phyloP scores from a whole-genome alignment of 1,284 basidiomycete species.

The Microbotryum lychnidis-dioicae region DNA sequence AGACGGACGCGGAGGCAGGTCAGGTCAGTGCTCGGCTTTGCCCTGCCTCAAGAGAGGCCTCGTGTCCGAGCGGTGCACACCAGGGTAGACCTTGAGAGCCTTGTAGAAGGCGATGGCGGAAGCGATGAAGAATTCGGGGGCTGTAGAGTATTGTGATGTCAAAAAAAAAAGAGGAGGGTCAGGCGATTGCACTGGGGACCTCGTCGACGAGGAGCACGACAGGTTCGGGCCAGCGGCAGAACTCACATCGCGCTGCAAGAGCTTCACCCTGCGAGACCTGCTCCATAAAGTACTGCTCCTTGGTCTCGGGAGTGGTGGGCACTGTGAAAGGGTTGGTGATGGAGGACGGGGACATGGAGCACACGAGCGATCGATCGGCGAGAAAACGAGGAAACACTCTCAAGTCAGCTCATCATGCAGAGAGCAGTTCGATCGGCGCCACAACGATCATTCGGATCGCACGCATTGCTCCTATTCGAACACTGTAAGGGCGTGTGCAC shows the following conservation, averaged over 20 bases:
- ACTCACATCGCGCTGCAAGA: constrained; percentile 64
- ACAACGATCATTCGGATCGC: not conserved
- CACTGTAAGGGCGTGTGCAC: constrained; percentile 1
- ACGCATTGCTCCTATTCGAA: constrained; percentile 8
- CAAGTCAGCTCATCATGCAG: not conserved
- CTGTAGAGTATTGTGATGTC: constrained; percentile 42
- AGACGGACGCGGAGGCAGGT: not conserved
- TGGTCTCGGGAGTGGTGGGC: constrained; percentile 36
- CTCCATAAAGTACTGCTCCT: constrained; percentile 82
- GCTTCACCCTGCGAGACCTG: constrained; percentile 83
- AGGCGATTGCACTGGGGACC: not conserved
- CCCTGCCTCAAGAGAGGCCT: not conserved
- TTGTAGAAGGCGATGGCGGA: constrained; percentile 88
- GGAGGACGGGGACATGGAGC: not conserved
- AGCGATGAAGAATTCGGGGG: constrained; percentile 63
- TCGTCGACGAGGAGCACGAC: not conserved
- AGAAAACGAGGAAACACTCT: not conserved
- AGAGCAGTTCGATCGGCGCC: not conserved
- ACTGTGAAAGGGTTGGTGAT: constrained; percentile 6
- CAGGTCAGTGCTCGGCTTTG: not conserved
- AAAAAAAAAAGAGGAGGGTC: not conserved
- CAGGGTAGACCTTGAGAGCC: constrained; percentile 85
- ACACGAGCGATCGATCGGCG: constrained; percentile 9
- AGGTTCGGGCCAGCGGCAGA: not conserved
- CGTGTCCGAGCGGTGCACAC: not conserved